A percentile compares a stretch with the other conserved stretches of the same genome.
Conservation (phyloP, 192 early-diverging fungal species). For the Geosiphon pyriformis region DNA sequence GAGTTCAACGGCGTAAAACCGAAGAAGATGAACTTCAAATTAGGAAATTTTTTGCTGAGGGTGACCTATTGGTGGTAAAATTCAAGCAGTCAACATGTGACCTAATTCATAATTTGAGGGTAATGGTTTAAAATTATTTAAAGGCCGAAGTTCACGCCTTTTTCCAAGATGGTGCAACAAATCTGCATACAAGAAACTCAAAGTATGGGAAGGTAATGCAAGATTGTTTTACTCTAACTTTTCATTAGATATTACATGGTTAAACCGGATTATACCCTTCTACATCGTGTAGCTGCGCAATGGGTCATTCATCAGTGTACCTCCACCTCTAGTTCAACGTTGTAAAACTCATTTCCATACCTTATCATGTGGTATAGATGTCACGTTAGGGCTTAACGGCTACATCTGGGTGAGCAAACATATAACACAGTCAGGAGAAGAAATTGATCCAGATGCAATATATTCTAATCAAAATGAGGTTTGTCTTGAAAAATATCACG, state of each 20-base stretch:
- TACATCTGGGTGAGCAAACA: slow-evolving; percentile 93
- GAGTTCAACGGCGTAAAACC: slow-evolving; percentile 88
- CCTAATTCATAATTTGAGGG: background rate
- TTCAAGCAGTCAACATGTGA: background rate
- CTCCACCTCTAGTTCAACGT: slow-evolving; percentile 84
- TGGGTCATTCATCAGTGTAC: slow-evolving; percentile 75
- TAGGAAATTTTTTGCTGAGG: slow-evolving; percentile 91
- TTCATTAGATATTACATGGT: slow-evolving; percentile 3
- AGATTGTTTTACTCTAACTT: background rate
- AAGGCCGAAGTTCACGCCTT: slow-evolving; percentile 81
- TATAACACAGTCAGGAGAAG: slow-evolving; percentile 49
- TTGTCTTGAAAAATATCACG: slow-evolving; percentile 9
- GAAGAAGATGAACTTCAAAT: slow-evolving; percentile 97
- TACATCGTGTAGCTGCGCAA: slow-evolving; percentile 71
- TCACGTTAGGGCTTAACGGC: slow-evolving; percentile 93
- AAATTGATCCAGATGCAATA: slow-evolving; percentile 74
- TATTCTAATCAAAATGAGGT: slow-evolving; percentile 90
- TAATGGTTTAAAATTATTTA: background rate
- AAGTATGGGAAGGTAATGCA: slow-evolving; percentile 80
- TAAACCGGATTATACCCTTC: slow-evolving; percentile 46
- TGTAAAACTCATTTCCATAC: slow-evolving; percentile 93
- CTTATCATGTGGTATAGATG: slow-evolving; percentile 86
- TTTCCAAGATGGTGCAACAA: slow-evolving; percentile 81
- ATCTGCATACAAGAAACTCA: slow-evolving; percentile 83
- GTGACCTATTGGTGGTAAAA: slow-evolving; percentile 82